Conservation (phyloP, 768 basidiomycete genomes). For the Boletus tomentosulus region DNA sequence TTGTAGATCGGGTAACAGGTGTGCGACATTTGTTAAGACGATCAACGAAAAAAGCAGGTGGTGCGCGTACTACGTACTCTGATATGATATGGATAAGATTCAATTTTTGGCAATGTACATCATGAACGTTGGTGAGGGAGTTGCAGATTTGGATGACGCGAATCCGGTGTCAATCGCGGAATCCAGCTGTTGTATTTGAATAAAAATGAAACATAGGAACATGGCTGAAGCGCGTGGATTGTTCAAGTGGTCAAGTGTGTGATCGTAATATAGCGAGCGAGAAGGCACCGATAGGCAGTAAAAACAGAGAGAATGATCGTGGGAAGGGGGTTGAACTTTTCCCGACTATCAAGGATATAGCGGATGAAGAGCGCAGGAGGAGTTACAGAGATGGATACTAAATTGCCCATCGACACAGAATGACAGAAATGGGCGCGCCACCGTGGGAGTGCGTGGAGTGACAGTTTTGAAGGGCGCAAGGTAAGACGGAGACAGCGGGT, state of each 20-base stretch:
- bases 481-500: not conserved
- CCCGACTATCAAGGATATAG: not conserved
- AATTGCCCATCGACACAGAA: not conserved
- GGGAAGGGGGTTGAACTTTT: slow-evolving; percentile 5
- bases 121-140: not conserved
- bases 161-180: not conserved
- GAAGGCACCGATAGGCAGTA: slow-evolving; percentile 10
- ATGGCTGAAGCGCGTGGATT: not conserved
- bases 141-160: no score
- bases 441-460: not conserved
- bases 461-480: not conserved
- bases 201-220: not conserved
- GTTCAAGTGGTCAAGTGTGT: not conserved
- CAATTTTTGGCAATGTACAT: not conserved
- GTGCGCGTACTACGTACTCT: not conserved
- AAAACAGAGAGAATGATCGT: slow-evolving; percentile 6
- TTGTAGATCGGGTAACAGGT: not conserved
- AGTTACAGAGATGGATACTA: no score
- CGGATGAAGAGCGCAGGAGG: slow-evolving; percentile 6
- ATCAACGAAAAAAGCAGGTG: not conserved
- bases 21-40: not conserved
- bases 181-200: not conserved
- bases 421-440: not conserved
- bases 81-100: not conserved
- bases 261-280: not conserved